Evolutionary conservation across 2,329 filamentous ascomycete genomes (phyloP), one percentile per base, ranked within the genome.

Genomic region (Exophiala sp.): DNA sequence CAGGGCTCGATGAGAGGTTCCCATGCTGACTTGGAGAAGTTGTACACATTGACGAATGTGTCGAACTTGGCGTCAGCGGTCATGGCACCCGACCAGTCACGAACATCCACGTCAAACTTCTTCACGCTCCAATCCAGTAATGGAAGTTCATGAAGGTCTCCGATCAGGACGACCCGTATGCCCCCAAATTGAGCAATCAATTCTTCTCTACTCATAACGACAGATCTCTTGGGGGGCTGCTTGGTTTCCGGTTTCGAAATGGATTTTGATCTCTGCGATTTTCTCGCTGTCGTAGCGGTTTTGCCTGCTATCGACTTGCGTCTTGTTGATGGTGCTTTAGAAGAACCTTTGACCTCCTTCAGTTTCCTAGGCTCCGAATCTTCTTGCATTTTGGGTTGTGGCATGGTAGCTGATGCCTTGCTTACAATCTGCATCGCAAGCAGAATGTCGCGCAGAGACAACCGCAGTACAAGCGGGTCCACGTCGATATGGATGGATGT

Each of bases 11-110:
- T 81, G 27, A 98, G 71, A 2, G 93, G 93, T 66, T 98, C 93
- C 93, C 93, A 98, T 2, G 89, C 88, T 0, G 93, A 98, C 67
- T 98, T 98, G 11, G 93, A 93, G 70, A 98, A 98, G 68, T 98
- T 98, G 75, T 95, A 98, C 21, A 98, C 85, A 62, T 97, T 98
- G 61, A 94, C 80, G 67, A 95, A 95, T 57, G 91, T 88, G 56
- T 96, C 88, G 41, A 98, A 83, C n/a, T 81, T 85, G 0, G 88
- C 86, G 64, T 96, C 88, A 0, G 88, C 91, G 62, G 83, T 89
- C 67, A 98, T 76, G 18, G 83, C 85, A 3, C 83, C 84, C 1
- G 91, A 91, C 93, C 93, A 99, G 64, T 98, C 88, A 58, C 85
- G 82, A 2, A 94, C 87, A 39, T 85, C 82, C 2, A 91, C 79